Conservation (phyloP, 768 basidiomycete genomes). For the Hemileccinum impolitum region DNA sequence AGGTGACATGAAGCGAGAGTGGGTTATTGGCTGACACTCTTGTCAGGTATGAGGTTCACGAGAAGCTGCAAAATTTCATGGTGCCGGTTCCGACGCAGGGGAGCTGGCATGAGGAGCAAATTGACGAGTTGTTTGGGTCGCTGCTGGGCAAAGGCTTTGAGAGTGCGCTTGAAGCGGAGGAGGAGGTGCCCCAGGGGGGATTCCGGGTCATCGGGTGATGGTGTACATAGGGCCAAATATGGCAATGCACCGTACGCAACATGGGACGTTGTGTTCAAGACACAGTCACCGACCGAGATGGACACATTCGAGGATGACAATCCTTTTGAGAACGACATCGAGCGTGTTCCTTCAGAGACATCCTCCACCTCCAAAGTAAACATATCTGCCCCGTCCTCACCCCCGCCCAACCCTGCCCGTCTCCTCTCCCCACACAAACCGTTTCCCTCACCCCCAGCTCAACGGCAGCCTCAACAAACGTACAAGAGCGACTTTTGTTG, state of each 20-base stretch:
- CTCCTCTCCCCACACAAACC: slow-evolving; percentile 47
- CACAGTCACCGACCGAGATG: slow-evolving; percentile 18
- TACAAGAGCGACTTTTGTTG: slow-evolving; percentile 81
- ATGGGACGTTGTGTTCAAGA: not conserved
- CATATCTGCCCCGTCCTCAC: slow-evolving; percentile 55
- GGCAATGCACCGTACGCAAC: slow-evolving; percentile 15
- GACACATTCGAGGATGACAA: slow-evolving; percentile 61
- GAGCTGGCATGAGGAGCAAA: slow-evolving; percentile 93
- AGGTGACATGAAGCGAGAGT: slow-evolving; percentile 20
- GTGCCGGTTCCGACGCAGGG: slow-evolving; percentile 70
- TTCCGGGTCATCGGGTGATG: slow-evolving; percentile 60
- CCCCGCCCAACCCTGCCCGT: slow-evolving; percentile 40
- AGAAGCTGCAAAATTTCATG: slow-evolving; percentile 97
- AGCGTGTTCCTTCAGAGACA: slow-evolving; percentile 34
- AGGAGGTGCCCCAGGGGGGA: slow-evolving; percentile 38
- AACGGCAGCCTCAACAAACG: slow-evolving; percentile 48
- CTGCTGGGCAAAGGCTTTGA: slow-evolving; percentile 76
- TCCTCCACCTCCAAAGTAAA: slow-evolving; percentile 37
- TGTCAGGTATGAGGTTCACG: slow-evolving; percentile 86
- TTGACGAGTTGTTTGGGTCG: slow-evolving; percentile 90
- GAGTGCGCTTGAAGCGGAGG: slow-evolving; percentile 29
- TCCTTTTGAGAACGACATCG: slow-evolving; percentile 52
- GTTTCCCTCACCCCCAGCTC: slow-evolving; percentile 57
- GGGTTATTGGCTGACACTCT: slow-evolving; percentile 2
- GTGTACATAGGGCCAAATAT: slow-evolving; percentile 25